phyloP scores from a whole-genome alignment of 208 protist genomes.

The Lotmaria passim region DNA sequence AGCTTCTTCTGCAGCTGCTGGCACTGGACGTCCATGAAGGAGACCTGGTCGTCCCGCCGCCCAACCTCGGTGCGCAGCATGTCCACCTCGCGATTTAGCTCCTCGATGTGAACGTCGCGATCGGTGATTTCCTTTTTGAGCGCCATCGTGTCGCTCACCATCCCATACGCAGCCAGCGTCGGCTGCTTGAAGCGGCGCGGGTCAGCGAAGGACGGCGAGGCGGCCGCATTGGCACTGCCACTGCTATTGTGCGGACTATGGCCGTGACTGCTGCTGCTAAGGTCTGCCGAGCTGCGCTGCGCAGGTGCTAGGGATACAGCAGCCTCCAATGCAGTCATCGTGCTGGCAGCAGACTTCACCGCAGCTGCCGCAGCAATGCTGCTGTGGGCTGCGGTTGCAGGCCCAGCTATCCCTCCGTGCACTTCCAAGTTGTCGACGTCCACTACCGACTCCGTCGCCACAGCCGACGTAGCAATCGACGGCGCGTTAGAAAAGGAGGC shows the following conservation, averaged over 20 bases:
- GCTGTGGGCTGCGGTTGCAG: neutral
- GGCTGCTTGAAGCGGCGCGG: slow-evolving; percentile 60
- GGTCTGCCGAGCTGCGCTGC: slow-evolving; percentile 10
- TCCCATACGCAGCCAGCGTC: slow-evolving; percentile 62
- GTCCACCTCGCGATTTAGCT: slow-evolving; percentile 37
- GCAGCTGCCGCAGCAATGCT: neutral
- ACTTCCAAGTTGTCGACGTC: slow-evolving; percentile 27
- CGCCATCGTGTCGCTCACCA: slow-evolving; percentile 56
- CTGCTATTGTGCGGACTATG: slow-evolving; percentile 10
- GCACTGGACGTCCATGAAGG: slow-evolving; percentile 33
- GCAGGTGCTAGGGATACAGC: neutral
- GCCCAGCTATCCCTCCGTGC: neutral
- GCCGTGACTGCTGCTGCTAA: slow-evolving; percentile 9
- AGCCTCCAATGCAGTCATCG: neutral
- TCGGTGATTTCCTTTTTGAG: slow-evolving; percentile 65
- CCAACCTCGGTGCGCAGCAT: slow-evolving; percentile 34
- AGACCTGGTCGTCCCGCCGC: slow-evolving; percentile 39
- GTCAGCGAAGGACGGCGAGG: slow-evolving; percentile 10
- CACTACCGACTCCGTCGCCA: slow-evolving; percentile 12
- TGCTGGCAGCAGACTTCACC: neutral
- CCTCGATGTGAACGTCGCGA: slow-evolving; percentile 58
- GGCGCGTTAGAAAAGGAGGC: slow-evolving; percentile 21
- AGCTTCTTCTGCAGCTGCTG: slow-evolving; percentile 30
- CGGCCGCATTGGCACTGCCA: slow-evolving; percentile 1
- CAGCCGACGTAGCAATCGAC: slow-evolving; percentile 4